Percentiles rank a stretch among this genome's conserved stretches.
Evolutionary conservation across 371 early-diverging fungal genomes (phyloP).

Genomic region (Mortierella sp.): DNA sequence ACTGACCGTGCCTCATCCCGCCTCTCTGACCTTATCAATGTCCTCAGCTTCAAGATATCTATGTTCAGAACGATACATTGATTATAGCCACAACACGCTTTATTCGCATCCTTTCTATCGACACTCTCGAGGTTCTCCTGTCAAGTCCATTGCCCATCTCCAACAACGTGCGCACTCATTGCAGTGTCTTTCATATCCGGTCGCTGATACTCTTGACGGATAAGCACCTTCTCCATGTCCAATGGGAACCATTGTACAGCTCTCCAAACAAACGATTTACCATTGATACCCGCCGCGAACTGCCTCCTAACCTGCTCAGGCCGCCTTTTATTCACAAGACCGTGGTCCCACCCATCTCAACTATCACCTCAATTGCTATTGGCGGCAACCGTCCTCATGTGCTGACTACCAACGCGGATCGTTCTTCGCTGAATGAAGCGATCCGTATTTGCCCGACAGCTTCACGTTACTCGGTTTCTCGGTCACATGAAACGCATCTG

Average conservation of each 20-base stretch:
- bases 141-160: slow-evolving; percentile 23
- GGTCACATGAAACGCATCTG: not conserved
- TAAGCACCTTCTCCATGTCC: slow-evolving; percentile 34
- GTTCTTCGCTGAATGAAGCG: slow-evolving; percentile 30
- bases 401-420: slow-evolving; percentile 50
- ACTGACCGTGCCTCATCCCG: not conserved
- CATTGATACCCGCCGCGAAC: slow-evolving; percentile 30
- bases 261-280: slow-evolving; percentile 18
- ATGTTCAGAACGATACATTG: slow-evolving; percentile 46
- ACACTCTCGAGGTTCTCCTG: slow-evolving; percentile 29
- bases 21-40: not conserved
- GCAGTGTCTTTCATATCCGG: slow-evolving; percentile 49
- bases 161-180: slow-evolving; percentile 10
- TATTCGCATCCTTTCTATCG: slow-evolving; percentile 35
- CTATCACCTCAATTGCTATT: slow-evolving; percentile 50
- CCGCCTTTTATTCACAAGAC: slow-evolving; percentile 37
- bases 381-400: slow-evolving; percentile 48
- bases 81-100: slow-evolving; percentile 29
- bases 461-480: slow-evolving; percentile 1
- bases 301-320: slow-evolving; percentile 37
- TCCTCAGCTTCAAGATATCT: slow-evolving; percentile 41
- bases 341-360: slow-evolving; percentile 37
- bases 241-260: slow-evolving; percentile 43
- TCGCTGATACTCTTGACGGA: slow-evolving; percentile 45
- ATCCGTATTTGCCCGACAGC: slow-evolving; percentile 40